Evolutionary conservation across 352 stramenopile species (phyloP), one percentile per base, ranked within the genome.

Genomic region (Pythium dissimile): DNA sequence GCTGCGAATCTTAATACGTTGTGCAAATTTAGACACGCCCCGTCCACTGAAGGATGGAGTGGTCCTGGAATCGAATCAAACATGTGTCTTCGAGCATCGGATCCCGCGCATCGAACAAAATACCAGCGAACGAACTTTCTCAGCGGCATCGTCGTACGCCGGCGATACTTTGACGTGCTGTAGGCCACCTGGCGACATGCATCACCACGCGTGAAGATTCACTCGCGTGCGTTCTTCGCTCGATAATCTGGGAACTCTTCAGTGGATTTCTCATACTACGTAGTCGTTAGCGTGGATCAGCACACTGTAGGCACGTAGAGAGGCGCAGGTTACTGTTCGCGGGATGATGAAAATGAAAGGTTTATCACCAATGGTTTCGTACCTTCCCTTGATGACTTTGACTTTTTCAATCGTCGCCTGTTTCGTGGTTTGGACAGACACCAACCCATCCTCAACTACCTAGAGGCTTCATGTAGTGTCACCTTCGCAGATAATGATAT

Each of bases 401-500:
- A 73, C 39, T 5, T 61, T 35, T 1, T 70, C 45, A 4, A 51
- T 10, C 32, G 48, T 54, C 16, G 27, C 7, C 31, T 56, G 65
- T 20, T 69, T 75, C 3, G 59, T 61, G 37, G 60, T 46, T 11
- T 62, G 64, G 1, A 80, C 67, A 7, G 65, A 62, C 1, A 82
- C 66, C 5, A 50, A 52, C 11, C 82, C 80, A 34, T 55, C 84
- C 51, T 89, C 80, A 34, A 90, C 83, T 20, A 86, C 77, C 52
- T 86, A 89, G 18, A 89, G 63, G 45, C 73, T 86, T 34, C 79
- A 67, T 28, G 71, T 75, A 10, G 67, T 71, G 54, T 89, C 77
- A 0, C 78, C 82, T 24, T 82, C 68, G 21, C 74, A 65, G 51
- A 89, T 92, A 61, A 92, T 88, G 10, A 89, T 68, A 30, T 92